Evolutionary conservation across 345 rosid genomes (phyloP).

Genomic region (Psidium guajava): DNA sequence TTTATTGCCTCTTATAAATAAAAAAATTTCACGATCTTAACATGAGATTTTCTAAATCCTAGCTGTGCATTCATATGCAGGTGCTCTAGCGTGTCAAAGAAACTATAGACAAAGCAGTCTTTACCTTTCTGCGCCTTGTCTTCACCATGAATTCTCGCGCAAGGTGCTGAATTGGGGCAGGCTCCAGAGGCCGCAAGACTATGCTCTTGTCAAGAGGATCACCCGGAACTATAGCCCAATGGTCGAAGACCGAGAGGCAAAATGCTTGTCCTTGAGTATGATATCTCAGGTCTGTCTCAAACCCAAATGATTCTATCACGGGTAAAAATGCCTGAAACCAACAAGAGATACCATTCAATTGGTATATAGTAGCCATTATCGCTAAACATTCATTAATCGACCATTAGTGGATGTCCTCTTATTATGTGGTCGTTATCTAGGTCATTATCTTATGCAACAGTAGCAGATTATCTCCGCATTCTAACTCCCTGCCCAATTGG

Average conservation of each 20-base stretch:
- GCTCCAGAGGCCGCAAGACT: conserved; percentile 74
- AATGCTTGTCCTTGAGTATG: conserved; percentile 95
- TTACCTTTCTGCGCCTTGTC: conserved; percentile 80
- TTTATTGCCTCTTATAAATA: neutral
- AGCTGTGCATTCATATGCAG: neutral
- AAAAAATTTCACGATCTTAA: neutral
- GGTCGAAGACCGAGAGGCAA: conserved; percentile 70
- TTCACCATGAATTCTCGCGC: conserved; percentile 89
- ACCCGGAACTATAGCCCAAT: conserved; percentile 90
- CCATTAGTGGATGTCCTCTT: neutral
- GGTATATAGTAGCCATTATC: neutral
- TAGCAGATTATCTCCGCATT: neutral
- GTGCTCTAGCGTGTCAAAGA: neutral
- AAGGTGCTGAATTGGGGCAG: conserved; percentile 83
- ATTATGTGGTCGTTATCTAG: neutral
- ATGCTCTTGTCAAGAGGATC: conserved; percentile 94
- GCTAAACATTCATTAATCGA: neutral
- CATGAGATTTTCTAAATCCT: neutral
- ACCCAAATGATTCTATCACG: conserved; percentile 83
- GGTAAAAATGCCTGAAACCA: conserved; percentile 72
- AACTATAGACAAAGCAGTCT: neutral
- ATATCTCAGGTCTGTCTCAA: conserved; percentile 83
- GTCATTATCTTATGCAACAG: neutral
- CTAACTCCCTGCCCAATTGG: neutral
- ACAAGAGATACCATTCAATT: neutral